Evolutionary conservation across 192 early-diverging fungal genomes (phyloP).

Genomic region (Umbelopsis sp.): DNA sequence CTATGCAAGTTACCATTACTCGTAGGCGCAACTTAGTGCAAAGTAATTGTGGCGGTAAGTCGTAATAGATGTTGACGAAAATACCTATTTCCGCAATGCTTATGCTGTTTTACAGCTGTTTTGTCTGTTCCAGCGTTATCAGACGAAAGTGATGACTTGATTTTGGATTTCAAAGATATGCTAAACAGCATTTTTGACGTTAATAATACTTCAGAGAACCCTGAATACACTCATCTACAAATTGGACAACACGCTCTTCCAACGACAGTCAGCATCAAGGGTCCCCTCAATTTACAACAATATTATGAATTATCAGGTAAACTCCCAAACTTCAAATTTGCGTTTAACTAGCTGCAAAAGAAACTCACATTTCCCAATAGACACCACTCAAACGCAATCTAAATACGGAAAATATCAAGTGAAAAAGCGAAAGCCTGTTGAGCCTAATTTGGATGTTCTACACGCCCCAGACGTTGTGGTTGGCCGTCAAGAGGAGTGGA

Average conservation of each 20-base stretch:
- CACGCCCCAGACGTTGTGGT: slow-evolving; percentile 54
- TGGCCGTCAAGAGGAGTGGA: slow-evolving; percentile 53
- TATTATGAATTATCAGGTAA: slow-evolving; percentile 46
- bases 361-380: slow-evolving; percentile 31
- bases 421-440: slow-evolving; percentile 47
- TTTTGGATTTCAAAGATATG: slow-evolving; percentile 31
- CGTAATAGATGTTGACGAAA: neutral
- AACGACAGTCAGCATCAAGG: slow-evolving; percentile 36
- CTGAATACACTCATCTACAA: slow-evolving; percentile 16
- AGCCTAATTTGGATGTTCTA: slow-evolving; percentile 47
- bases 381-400: slow-evolving; percentile 53
- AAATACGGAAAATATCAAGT: slow-evolving; percentile 60
- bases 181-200: slow-evolving; percentile 37
- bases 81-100: neutral
- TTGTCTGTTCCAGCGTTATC: slow-evolving; percentile 32
- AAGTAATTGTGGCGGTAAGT: slow-evolving; percentile 44
- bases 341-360: neutral
- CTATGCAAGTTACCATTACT: slow-evolving; percentile 47
- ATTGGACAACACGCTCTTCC: slow-evolving; percentile 28
- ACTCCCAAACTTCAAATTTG: neutral
- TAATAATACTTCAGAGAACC: neutral
- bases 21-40: slow-evolving; percentile 47
- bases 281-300: slow-evolving; percentile 48
- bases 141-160: slow-evolving; percentile 29
- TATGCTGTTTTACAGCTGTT: slow-evolving; percentile 22